A percentile compares a stretch with the other conserved stretches of the same genome.
These are phyloP conservation scores for Astragalus glycyphyllos DNA, from an alignment of 306 rosid genomes.

Conservation along the genomic window DNA sequence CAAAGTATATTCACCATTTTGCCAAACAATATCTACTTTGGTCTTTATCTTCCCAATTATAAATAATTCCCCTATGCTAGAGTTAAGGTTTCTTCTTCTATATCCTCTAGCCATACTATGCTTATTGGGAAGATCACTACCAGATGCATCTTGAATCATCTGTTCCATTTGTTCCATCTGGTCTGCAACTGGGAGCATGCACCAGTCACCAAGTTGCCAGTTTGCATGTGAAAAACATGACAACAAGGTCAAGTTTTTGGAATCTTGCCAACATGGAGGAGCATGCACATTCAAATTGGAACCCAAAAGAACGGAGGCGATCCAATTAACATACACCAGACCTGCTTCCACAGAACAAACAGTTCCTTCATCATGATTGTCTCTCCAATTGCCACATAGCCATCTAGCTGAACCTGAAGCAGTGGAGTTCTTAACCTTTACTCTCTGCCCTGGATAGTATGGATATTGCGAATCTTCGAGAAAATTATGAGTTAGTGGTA, in stretches of 20 bases:
- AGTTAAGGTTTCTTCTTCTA: constrained; percentile 48
- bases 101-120: constrained; percentile 51
- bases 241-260: constrained; percentile 68
- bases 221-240: constrained; percentile 82
- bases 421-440: constrained; percentile 63
- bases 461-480: constrained; percentile 91
- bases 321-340: constrained; percentile 78
- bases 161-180: constrained; percentile 33
- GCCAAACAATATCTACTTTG: constrained; percentile 85
- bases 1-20: constrained; percentile 69
- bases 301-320: constrained; percentile 61
- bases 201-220: constrained; percentile 99
- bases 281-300: constrained; percentile 50
- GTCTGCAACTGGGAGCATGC: constrained; percentile 62
- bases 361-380: constrained; percentile 73
- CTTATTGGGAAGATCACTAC: constrained; percentile 44
- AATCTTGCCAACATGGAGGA: constrained; percentile 73
- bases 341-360: constrained; percentile 84
- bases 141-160: constrained; percentile 47
- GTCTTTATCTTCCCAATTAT: constrained; percentile 79
- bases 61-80: constrained; percentile 58
- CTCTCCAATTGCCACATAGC: constrained; percentile 87
- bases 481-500: constrained; percentile 63
- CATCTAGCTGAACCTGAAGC: constrained; percentile 73
- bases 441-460: constrained; percentile 96